Evolutionary conservation across 495 filamentous ascomycete species (phyloP), one percentile per base, ranked within the genome.

Genomic region (Penicillium paxilli): DNA sequence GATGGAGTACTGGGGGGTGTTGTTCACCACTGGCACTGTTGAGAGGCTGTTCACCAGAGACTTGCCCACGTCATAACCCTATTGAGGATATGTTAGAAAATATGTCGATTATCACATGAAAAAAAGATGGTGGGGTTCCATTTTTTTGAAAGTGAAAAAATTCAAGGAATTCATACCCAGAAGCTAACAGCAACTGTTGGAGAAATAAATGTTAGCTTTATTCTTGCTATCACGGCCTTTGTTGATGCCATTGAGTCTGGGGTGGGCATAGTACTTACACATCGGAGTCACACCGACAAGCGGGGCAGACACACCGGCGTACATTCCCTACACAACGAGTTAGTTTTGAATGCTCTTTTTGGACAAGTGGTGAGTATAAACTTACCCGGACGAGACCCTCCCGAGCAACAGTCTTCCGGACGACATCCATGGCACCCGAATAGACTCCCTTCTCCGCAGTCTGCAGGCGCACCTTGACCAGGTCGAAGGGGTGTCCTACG

Each of bases 401-500:
- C 55, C 89, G 83, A 20, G 92, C 91, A 51, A 98, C 69, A 16
- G 88, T 91, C 78, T 85, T 95, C 68, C 81, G 75, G 57, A 96
- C 92, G 5, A 96, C 92, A 77, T 98, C 95, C 57, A 98, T 82
- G 7, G 95, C 94, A 26, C 88, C 85, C 11, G 78, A 85, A 71
- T 98, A 98, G 41, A 96, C 88, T 11, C 94, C 95, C 76, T 85
- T 89, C 73, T 96, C 91, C 16, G 94, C 91, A 1, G 94, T 98
- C 78, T 98, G 94, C 69, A 98, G 69, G 32, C 95, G 89, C 52
- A 98, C 94, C 74, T 98, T 98, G 64, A 98, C 93, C 55, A 98
- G 78, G 65, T 98, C 94, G 66, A 98, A 98, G 7, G 94, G 94
- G 73, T 98, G 95, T 37, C 94, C 94, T 57, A 93, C 86, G 19